Evolutionary conservation across 805 yeast genomes (phyloP).

Genomic region (Wickerhamia fluorescens): DNA sequence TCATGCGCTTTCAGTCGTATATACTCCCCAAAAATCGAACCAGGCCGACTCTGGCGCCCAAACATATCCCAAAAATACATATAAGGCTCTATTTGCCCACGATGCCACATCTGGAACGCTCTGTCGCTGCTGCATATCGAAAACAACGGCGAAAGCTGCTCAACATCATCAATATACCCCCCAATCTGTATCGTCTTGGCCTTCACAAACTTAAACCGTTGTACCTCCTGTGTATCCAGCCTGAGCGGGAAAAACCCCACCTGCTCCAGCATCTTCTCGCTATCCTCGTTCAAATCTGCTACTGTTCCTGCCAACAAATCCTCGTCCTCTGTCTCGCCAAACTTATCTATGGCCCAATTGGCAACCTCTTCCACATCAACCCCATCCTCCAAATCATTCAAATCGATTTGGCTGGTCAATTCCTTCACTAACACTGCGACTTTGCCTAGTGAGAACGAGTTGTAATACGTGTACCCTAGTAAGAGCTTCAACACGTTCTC

Average conservation of each 20-base stretch:
- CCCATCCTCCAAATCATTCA: no score
- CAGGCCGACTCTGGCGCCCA: no score
- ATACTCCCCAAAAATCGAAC: no score
- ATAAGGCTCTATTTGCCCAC: conserved; percentile 22
- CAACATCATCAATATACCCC: conserved; percentile 12
- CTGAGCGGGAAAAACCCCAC: conserved; percentile 31
- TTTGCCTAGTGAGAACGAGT: no score
- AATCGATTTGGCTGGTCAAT: no score
- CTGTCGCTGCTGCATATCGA: conserved; percentile 6
- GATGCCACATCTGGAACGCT: conserved; percentile 19
- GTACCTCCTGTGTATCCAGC: neutral
- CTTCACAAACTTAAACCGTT: conserved; percentile 3
- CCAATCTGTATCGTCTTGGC: conserved; percentile 5
- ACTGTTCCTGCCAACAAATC: conserved; percentile 1
- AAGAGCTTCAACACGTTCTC: no score
- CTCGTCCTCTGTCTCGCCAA: no score
- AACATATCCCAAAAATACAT: conserved; percentile 22
- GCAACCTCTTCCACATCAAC: no score
- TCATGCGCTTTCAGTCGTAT: no score
- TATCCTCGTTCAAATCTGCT: conserved; percentile 1
- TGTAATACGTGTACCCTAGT: no score
- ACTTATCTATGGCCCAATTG: neutral
- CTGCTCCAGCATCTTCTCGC: neutral
- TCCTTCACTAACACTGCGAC: no score
- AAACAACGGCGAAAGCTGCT: conserved; percentile 10